Evolutionary conservation across 345 rosid genomes (phyloP).

Genomic region (Luvunga scandens): DNA sequence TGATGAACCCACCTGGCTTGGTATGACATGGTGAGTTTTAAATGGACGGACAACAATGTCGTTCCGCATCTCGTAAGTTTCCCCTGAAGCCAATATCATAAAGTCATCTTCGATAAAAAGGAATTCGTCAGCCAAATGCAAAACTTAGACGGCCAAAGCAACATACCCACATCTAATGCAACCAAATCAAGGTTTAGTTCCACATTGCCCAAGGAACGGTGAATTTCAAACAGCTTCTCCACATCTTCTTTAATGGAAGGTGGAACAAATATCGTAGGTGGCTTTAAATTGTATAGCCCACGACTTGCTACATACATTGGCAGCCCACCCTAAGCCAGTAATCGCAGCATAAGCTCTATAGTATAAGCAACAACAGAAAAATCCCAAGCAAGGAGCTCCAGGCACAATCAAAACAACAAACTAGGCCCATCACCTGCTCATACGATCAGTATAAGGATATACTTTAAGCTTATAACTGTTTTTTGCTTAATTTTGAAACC

Average conservation of each 20-base stretch:
- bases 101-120: constrained; percentile 7
- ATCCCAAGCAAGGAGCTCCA: neutral
- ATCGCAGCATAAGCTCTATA: constrained; percentile 2
- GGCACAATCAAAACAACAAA: neutral
- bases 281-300: constrained; percentile 82
- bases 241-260: constrained; percentile 83
- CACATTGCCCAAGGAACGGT: constrained; percentile 79
- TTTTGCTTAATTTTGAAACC: too few relatives aligned
- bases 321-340: constrained; percentile 60
- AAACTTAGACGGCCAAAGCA: constrained; percentile 11
- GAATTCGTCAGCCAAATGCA: neutral
- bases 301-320: constrained; percentile 94
- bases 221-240: constrained; percentile 77
- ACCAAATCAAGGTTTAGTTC: constrained; percentile 75
- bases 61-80: constrained; percentile 83
- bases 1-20: constrained; percentile 65
- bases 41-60: constrained; percentile 85
- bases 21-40: constrained; percentile 82
- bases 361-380: neutral
- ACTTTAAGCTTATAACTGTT: neutral
- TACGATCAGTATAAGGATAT: neutral
- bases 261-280: constrained; percentile 83
- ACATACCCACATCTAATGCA: constrained; percentile 73
- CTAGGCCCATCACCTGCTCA: neutral
- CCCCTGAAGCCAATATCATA: constrained; percentile 50